These are phyloP conservation scores for Globisporangium orthogonon DNA, from an alignment of 352 stramenopile species.

Conservation along the genomic window DNA sequence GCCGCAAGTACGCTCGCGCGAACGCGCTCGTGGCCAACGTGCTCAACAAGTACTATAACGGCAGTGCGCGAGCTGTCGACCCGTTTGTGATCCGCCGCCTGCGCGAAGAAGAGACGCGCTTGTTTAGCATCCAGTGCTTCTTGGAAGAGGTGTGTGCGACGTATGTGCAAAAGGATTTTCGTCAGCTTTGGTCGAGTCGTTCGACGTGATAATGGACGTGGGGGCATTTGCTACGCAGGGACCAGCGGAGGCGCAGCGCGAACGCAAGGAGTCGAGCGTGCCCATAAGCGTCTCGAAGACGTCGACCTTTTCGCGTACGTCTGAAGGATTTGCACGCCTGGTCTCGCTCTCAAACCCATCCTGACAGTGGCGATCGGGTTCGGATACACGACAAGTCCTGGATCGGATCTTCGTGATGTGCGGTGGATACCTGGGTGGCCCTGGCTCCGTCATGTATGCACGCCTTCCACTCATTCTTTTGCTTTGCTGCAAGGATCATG, in stretches of 20 bases:
- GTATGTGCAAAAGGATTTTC: not conserved
- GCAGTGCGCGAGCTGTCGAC: constrained; percentile 56
- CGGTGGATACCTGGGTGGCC: constrained; percentile 32
- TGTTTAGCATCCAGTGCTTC: constrained; percentile 71
- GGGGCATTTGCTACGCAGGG: constrained; percentile 20
- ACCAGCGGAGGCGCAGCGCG: constrained; percentile 40
- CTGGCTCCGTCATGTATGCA: constrained; percentile 58
- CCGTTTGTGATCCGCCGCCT: constrained; percentile 51
- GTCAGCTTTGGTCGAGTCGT: too few relatives aligned
- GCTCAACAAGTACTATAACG: constrained; percentile 76
- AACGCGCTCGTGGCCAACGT: constrained; percentile 45
- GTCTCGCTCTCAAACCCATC: not conserved
- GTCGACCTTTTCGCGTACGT: constrained; percentile 13
- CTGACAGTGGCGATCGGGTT: not conserved
- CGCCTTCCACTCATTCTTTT: not conserved
- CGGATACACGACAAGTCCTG: constrained; percentile 14
- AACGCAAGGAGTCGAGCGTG: constrained; percentile 30
- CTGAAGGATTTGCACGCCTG: not conserved
- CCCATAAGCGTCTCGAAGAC: constrained; percentile 12
- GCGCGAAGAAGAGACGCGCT: constrained; percentile 38
- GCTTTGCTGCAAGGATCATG: not conserved
- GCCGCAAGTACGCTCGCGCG: constrained; percentile 36
- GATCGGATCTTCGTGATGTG: constrained; percentile 39
- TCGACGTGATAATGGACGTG: too few relatives aligned
- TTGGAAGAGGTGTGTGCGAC: constrained; percentile 40